Percentiles rank a stretch among this genome's conserved stretches.
Conservation (phyloP, 495 filamentous ascomycete species). For the Aspergillus nanangensis region DNA sequence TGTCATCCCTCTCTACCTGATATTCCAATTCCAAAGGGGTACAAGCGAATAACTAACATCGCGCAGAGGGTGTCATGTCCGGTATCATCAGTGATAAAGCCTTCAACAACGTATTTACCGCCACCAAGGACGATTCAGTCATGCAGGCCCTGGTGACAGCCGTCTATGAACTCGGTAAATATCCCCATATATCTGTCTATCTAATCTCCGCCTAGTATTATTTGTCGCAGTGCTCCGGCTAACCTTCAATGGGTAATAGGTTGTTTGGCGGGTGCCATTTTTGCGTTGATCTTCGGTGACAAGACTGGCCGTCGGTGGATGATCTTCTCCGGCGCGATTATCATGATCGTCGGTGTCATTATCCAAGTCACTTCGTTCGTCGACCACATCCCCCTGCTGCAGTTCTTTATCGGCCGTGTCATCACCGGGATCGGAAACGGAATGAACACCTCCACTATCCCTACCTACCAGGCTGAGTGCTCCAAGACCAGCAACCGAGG, state of each 20-base stretch:
- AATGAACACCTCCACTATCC: conserved; percentile 74
- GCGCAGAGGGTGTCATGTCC: conserved; percentile 63
- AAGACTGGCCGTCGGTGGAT: conserved; percentile 62
- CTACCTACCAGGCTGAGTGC: conserved; percentile 77
- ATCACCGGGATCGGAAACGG: conserved; percentile 75
- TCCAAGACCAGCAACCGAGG: conserved; percentile 73
- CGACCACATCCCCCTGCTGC: conserved; percentile 45
- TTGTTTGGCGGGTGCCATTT: conserved; percentile 70
- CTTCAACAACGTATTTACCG: conserved; percentile 68
- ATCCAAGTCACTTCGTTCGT: conserved; percentile 63
- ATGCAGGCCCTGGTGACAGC: conserved; percentile 81
- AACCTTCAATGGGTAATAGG: conserved; percentile 29
- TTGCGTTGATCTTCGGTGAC: conserved; percentile 66
- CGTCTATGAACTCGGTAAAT: conserved; percentile 68
- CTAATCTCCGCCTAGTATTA: conserved; percentile 27
- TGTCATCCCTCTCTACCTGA: no score
- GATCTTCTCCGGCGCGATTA: conserved; percentile 54
- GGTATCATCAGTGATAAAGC: conserved; percentile 72
- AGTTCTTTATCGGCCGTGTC: conserved; percentile 72
- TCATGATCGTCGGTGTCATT: conserved; percentile 77
- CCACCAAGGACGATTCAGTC: conserved; percentile 58
- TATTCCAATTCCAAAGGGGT: not conserved
- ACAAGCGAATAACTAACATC: conserved; percentile 9
- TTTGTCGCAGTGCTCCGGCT: not conserved
- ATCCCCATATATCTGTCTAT: conserved; percentile 24